phyloP scores from a whole-genome alignment of 352 stramenopile species.

The Pilasporangium apinafurcum region DNA sequence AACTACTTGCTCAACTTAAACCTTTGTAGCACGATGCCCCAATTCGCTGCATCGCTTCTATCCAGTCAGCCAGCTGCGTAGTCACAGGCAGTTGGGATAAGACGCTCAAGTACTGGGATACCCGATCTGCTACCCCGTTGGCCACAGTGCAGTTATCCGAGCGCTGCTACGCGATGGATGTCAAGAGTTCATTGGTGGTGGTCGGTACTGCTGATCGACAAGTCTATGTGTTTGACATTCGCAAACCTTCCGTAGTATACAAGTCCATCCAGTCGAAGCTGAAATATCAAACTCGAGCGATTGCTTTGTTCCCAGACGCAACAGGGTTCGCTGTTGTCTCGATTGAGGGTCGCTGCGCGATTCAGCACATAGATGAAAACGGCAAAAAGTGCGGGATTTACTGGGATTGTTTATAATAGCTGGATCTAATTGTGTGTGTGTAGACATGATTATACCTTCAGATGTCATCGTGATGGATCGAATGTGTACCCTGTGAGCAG shows the following conservation, averaged over 20 bases:
- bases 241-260: slow-evolving; percentile 85
- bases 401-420: background rate
- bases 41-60: slow-evolving; percentile 83
- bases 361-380: slow-evolving; percentile 87
- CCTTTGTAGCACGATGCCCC: slow-evolving; percentile 87
- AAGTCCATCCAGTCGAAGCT: slow-evolving; percentile 79
- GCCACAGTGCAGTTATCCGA: slow-evolving; percentile 90
- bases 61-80: slow-evolving; percentile 86
- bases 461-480: slow-evolving; percentile 84
- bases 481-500: slow-evolving; percentile 89
- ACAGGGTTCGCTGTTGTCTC: slow-evolving; percentile 85
- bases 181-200: slow-evolving; percentile 89
- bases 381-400: slow-evolving; percentile 38
- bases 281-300: slow-evolving; percentile 85
- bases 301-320: slow-evolving; percentile 86
- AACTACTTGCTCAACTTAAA: slow-evolving; percentile 1
- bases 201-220: slow-evolving; percentile 89
- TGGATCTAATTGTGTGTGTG: background rate
- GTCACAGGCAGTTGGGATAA: slow-evolving; percentile 94
- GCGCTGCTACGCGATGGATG: slow-evolving; percentile 93
- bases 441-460: slow-evolving; percentile 89
- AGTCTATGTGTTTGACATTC: slow-evolving; percentile 86
- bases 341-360: slow-evolving; percentile 88
- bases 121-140: slow-evolving; percentile 82
- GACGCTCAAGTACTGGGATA: slow-evolving; percentile 97